Evolutionary conservation across 305 asterid genomes (phyloP), one percentile per base, ranked within the genome.

Genomic region (Fraxinus greggii): DNA sequence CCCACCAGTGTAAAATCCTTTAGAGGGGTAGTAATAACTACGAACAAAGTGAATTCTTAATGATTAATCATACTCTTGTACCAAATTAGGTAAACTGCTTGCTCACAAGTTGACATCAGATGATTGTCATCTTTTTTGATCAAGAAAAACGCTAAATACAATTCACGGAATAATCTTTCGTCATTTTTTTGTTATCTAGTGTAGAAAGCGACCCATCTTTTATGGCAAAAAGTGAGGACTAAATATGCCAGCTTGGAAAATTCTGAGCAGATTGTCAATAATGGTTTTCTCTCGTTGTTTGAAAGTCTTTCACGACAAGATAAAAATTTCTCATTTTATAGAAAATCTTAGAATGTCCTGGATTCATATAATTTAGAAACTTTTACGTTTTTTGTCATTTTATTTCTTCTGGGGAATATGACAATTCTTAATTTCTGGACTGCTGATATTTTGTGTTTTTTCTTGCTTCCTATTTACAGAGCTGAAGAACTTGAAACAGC

Each of bases 401-500:
- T 15, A 35, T 72, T 21, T 51, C 56, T 15, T 76, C 40, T 38
- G 38, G 40, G 70, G 75, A 81, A 45, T 26, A 69, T 65, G 63
- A n/a, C 31, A 81, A 19, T 29, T 72, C 73, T 40, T 79, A 67
- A 12, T 75, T 84, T 61, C 23, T 72, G 80, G 81, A 81, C 79
- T 63, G 38, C 67, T 45, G 29, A 2, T 59, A 76, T 75, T 67
- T 31, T 15, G 75, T 12, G 5, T 74, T 32, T 72, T 76, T 51
- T 56, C 12, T 69, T 15, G 35, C 5, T 85, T 78, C 85, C 79
- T 67, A 83, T 51, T 85, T 83, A 79, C 95, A 94, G 98, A 92
- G 98, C 98, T 17, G 98, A 97, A 90, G 99, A 97, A 89, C 92
- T 94, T 48, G 98, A 94, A 89, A 93, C 92, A 80, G 98, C 99